Evolutionary conservation across 352 stramenopile species (phyloP).

Genomic region (Pythium aristosporum): DNA sequence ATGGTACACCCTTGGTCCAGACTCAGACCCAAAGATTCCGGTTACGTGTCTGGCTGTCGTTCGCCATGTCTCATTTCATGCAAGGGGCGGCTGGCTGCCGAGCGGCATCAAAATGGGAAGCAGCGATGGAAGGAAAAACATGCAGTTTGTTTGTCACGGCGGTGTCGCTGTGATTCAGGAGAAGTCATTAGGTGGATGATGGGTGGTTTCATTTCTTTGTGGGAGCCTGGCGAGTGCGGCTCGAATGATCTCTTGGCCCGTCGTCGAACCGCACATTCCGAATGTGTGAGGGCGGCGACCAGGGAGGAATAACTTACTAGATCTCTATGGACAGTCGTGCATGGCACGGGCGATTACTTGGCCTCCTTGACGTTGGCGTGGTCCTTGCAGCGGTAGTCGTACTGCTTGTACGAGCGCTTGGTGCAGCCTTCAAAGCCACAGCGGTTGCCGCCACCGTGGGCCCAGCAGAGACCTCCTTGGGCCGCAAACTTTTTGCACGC

Average conservation of each 20-base stretch:
- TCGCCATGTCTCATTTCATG: constrained; percentile 11
- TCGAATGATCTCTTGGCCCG: constrained; percentile 1
- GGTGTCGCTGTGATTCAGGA: background rate
- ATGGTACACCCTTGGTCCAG: constrained; percentile 6
- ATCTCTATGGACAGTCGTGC: constrained; percentile 11
- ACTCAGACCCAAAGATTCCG: too few relatives aligned
- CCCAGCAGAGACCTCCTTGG: constrained; percentile 70
- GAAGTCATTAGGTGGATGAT: background rate
- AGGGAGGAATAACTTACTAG: constrained; percentile 20
- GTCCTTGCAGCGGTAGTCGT: constrained; percentile 65
- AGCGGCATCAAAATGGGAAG: too few relatives aligned
- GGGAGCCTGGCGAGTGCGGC: background rate
- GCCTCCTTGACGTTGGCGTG: constrained; percentile 32
- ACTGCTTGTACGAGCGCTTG: constrained; percentile 75
- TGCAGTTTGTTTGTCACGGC: background rate
- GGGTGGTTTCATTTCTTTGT: background rate
- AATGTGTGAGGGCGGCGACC: constrained; percentile 1
- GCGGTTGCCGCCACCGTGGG: constrained; percentile 71
- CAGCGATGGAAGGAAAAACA: too few relatives aligned
- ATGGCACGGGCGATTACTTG: background rate
- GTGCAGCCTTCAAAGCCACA: constrained; percentile 68
- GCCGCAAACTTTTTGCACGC: constrained; percentile 65
- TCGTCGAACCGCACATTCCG: constrained; percentile 16
- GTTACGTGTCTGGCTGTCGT: background rate
- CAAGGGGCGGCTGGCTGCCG: background rate